Evolutionary conservation across 352 stramenopile species (phyloP), one percentile per base, ranked within the genome.

Genomic region (Pythium diclinum): DNA sequence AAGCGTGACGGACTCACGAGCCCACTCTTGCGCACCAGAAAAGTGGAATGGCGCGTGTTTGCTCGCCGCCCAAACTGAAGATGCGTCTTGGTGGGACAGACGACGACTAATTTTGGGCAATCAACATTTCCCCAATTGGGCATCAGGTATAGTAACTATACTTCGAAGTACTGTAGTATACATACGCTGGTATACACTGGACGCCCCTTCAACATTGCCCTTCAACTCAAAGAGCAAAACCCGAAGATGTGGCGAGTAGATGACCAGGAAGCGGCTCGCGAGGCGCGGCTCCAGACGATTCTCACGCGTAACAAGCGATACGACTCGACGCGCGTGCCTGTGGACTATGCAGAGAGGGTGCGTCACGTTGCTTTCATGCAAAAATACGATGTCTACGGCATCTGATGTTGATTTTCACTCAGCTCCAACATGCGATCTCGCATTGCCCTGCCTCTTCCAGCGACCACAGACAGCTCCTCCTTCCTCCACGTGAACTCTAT

Each of bases 301-400:
- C 49, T 57, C 47, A 33, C 14, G 4, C 21, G 34, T 42, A 68
- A 68, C 42, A 59, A 74, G 53, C 62, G 63, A 16, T 57, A 58
- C 8, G 34, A 48, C 14, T 19, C 54, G 3, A 48, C 52, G 13
- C 11, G 25, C 9, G 55, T 65, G 23, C 62, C 67, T 16, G 44
- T 71, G 17, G 67, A 74, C 59, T 65, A 56, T 13, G 46, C 59
- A 10, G 67, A 74, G 40, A 40, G 67, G 19, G 67, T 74, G 30
- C 38, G 54, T 72, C 9, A 4, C 49, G 7, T 6, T 19, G 25
- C 5, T 52, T 51, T 19, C 19, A 23, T n/a, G 3, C n/a, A 11
- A n/a, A 14, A 34, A 47, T 7, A 23, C n/a, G 5, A n/a, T 7
- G 9, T 30, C 14, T n/a, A 32, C 3, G 9, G 19, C 5, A 5